Evolutionary conservation across 169 alveolate genomes (phyloP).

Genomic region (Neospora caninum): DNA sequence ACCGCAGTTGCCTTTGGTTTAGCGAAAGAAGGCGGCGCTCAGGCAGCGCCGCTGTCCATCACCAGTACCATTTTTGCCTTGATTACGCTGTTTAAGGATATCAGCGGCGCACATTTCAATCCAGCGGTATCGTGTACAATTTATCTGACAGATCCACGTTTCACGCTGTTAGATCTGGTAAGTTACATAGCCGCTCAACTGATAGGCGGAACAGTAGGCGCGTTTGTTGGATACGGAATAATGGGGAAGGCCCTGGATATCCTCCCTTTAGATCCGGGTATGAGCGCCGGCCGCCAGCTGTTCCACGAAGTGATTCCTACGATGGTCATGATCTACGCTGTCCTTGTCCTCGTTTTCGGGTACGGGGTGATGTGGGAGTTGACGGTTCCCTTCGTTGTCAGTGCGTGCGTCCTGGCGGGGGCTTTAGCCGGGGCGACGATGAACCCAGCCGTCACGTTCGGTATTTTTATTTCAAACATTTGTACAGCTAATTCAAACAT

Average conservation of each 20-base stretch:
- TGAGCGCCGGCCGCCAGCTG: slow-evolving; percentile 60
- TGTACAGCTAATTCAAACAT: slow-evolving; percentile 33
- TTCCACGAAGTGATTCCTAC: slow-evolving; percentile 69
- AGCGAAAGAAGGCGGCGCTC: slow-evolving; percentile 42
- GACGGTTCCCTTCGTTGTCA: slow-evolving; percentile 59
- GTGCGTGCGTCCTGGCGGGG: slow-evolving; percentile 58
- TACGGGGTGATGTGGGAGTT: slow-evolving; percentile 58
- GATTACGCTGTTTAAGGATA: slow-evolving; percentile 57
- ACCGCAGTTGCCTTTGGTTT: slow-evolving; percentile 60
- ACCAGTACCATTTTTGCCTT: slow-evolving; percentile 60
- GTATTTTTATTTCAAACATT: slow-evolving; percentile 61
- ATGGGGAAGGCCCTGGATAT: slow-evolving; percentile 68
- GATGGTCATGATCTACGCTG: slow-evolving; percentile 60
- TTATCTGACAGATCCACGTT: slow-evolving; percentile 60
- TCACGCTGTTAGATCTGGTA: slow-evolving; percentile 39
- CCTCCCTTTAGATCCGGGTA: slow-evolving; percentile 67
- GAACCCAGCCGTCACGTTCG: slow-evolving; percentile 68
- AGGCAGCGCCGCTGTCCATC: slow-evolving; percentile 57
- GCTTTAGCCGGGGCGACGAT: slow-evolving; percentile 66
- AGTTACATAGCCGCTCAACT: slow-evolving; percentile 54
- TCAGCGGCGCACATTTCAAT: slow-evolving; percentile 68
- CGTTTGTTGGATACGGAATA: slow-evolving; percentile 63
- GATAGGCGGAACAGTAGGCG: slow-evolving; percentile 60
- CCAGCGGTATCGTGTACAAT: slow-evolving; percentile 66
- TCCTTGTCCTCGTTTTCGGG: slow-evolving; percentile 58